Base-by-base conservation (phyloP, 805 yeast genomes). In the Kodamaea neixiangensis region DNA sequence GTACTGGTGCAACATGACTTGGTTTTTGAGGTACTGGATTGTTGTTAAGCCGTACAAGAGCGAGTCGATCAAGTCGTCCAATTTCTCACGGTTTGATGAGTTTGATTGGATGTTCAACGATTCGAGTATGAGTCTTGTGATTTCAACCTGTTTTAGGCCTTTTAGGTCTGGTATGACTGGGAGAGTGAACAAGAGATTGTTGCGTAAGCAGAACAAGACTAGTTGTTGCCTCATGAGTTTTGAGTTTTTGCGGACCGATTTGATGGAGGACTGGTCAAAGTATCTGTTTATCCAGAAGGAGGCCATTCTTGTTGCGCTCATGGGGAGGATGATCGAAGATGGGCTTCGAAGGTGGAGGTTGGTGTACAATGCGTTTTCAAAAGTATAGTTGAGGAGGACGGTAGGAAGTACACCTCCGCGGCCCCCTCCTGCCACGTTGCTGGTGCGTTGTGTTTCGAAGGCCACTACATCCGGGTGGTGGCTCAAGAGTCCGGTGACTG, bases 11-110 rank as follows among this genome's bases (percentile, higher is more conserved):
- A 63, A 29, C 21, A 41, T 17, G 21, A 48, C 33, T 46, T 59
- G 61, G 51, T 71, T 73, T 4, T 56, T 41, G 3, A 55, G 43
- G 17, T 85, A 82, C 10, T 67, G 59, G 11, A 70, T 47, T 73
- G 80, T 78, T 0, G 80, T 73, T 2, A 83, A 52, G 1, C 81
- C 87, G 62, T 86, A 89, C 13, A 85, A 65, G n/a, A 85, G 66
- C 0, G 86, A 74, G 61, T 86, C 92, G 7, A 83, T 79, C 49
- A 85, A 66, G 61, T 86, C 92, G 61, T 86, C 92, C 40, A 79
- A 78, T 60, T 85, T 85, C 17, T 62, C 64, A 7, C 46, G 42
- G 18, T 46, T 46, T 13, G 31, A 39, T 18, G 21, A 15, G 19
- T 37, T 37, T 37, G 41, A 37, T 2, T 14, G 3, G 21, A 37